Evolutionary conservation across 129 eudicot genomes (phyloP), one percentile per base, ranked within the genome.

Genomic region (Gnaphalium uliginosum): DNA sequence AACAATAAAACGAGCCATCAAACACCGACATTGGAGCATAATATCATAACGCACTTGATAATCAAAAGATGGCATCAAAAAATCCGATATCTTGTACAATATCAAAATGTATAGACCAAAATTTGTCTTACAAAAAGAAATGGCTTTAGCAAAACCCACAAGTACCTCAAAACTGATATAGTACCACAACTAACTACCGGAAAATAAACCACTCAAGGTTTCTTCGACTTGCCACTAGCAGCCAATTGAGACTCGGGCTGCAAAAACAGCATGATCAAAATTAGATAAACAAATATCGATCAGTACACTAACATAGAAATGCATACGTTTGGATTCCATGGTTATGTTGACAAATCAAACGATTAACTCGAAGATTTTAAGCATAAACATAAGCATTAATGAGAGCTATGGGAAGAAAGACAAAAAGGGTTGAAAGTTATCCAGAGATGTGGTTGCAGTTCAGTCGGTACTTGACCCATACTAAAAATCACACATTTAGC

Each of bases 181-280:
- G 25, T 2, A 66, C 70, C 71, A 66, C 71, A 2, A 18, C 21
- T 63, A 63, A 32, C 69, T 64, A 18, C 51, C 1, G 0, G 33
- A 3, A 64, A 8, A 56, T 56, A 56, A 21, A n/a, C 61, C 11
- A 56, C 25, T 19, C 61, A 56, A 5, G 25, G 23, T 43, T 78
- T 69, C 81, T 63, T 78, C 6, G 76, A 78, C 68, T 78, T 78
- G 61, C 80, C 72, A 41, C 80, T 67, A 30, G 79, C 54, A 50
- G 81, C 67, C 81, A 77, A 77, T 56, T 59, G 75, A 58, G 76
- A 54, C 21, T 77, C 81, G n/a, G 76, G 61, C 81, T 77, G 76
- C 59, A 69, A 41, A 77, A 19, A 25, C 15, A 68, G 35, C 27
- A 53, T 39, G 14, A 14, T 19, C 26, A 37, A 68, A 25, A 11